phyloP scores from a whole-genome alignment of 306 rosid genomes.

The Trifolium fragiferum region DNA sequence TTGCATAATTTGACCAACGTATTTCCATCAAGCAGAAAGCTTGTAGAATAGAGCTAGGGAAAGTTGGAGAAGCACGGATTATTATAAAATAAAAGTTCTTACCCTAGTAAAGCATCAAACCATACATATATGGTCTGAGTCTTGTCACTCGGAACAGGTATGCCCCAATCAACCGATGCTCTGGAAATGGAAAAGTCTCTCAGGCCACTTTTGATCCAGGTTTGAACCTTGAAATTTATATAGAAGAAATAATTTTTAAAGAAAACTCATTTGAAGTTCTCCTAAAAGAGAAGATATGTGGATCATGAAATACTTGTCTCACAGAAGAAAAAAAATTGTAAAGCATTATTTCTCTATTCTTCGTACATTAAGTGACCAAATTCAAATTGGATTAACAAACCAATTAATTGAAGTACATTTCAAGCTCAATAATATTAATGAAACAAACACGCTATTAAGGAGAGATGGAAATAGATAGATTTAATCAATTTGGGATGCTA shows the following conservation, averaged over 20 bases:
- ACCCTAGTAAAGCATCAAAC: slow-evolving; percentile 99
- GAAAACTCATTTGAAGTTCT: slow-evolving; percentile 13
- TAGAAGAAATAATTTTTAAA: slow-evolving; percentile 23
- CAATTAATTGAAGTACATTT: slow-evolving; percentile 22
- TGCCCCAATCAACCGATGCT: slow-evolving; percentile 97
- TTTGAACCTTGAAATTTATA: slow-evolving; percentile 74
- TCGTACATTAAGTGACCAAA: slow-evolving; percentile 17
- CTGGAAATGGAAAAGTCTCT: slow-evolving; percentile 95
- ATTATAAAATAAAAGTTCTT: slow-evolving; percentile 41
- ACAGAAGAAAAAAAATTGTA: slow-evolving; percentile 15
- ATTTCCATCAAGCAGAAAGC: slow-evolving; percentile 21
- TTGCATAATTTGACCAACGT: slow-evolving; percentile 24
- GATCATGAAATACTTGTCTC: slow-evolving; percentile 14
- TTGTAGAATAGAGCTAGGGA: slow-evolving; percentile 11
- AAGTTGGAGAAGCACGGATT: slow-evolving; percentile 3
- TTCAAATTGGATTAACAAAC: slow-evolving; percentile 8
- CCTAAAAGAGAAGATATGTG: slow-evolving; percentile 19
- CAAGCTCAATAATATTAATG: slow-evolving; percentile 9
- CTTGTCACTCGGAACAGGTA: slow-evolving; percentile 88
- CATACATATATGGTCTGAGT: slow-evolving; percentile 93
- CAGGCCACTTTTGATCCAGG: slow-evolving; percentile 91
- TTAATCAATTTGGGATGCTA: slow-evolving; percentile 16
- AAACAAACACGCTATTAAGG: neutral
- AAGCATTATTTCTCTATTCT: slow-evolving; percentile 25
- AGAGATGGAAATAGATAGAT: neutral